phyloP scores from a whole-genome alignment of 306 rosid genomes.

The Malus sylvestris region DNA sequence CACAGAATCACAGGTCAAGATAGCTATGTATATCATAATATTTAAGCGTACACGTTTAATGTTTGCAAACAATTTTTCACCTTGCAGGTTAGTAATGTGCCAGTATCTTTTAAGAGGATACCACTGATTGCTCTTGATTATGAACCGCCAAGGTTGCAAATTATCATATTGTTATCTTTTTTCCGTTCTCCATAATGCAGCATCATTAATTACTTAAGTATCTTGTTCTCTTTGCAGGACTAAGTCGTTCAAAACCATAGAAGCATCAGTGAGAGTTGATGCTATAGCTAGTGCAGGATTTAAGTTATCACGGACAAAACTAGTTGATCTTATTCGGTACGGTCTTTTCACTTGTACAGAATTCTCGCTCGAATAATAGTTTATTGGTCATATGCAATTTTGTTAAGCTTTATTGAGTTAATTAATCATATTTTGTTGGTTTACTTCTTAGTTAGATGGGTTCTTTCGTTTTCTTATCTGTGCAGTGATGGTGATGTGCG shows the following conservation, averaged over 20 bases:
- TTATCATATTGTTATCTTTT: slow-evolving; percentile 13
- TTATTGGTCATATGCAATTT: background rate
- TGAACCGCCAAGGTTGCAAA: slow-evolving; percentile 73
- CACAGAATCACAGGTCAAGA: background rate
- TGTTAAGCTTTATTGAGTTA: background rate
- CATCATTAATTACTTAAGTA: background rate
- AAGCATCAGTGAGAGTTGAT: slow-evolving; percentile 79
- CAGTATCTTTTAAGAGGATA: slow-evolving; percentile 65
- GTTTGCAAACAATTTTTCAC: slow-evolving; percentile 9
- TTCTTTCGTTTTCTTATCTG: background rate
- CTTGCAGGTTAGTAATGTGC: slow-evolving; percentile 81
- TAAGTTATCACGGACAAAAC: slow-evolving; percentile 83
- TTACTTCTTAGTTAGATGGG: background rate
- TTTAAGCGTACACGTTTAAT: background rate
- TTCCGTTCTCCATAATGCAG: background rate
- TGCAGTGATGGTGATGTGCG: slow-evolving; percentile 78
- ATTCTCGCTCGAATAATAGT: background rate
- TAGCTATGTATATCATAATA: background rate
- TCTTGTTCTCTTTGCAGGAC: slow-evolving; percentile 47
- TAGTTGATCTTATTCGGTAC: slow-evolving; percentile 80
- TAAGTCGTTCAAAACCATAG: slow-evolving; percentile 63
- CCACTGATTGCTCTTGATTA: slow-evolving; percentile 86
- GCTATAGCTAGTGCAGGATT: slow-evolving; percentile 97
- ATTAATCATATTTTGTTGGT: background rate
- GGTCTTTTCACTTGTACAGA: background rate